Percentiles rank a stretch among this genome's conserved stretches.
phyloP scores from a whole-genome alignment of 1,284 basidiomycete genomes.

The Porogramme epimiltina region DNA sequence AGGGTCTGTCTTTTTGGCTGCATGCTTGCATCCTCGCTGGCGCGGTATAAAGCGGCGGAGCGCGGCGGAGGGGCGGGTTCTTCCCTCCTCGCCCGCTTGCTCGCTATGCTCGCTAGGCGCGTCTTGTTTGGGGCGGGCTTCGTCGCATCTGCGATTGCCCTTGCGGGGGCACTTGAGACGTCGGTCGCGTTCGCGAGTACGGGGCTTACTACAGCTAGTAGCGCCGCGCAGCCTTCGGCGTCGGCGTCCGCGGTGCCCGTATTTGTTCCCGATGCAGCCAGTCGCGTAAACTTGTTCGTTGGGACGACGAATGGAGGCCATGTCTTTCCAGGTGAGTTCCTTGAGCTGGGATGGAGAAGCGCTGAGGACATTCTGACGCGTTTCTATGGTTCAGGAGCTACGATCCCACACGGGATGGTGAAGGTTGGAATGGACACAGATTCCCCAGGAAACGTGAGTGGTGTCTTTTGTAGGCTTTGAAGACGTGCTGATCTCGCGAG shows the following conservation, averaged over 20 bases:
- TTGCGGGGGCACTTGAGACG: background rate
- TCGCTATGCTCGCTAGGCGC: background rate
- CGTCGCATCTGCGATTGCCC: background rate
- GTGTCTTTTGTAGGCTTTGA: background rate
- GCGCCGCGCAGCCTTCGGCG: background rate
- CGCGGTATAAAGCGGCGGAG: too few species aligned
- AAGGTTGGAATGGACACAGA: slow-evolving; percentile 69
- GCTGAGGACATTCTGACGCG: too few species aligned
- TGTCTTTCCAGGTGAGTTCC: slow-evolving; percentile 55
- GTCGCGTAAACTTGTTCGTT: slow-evolving; percentile 55
- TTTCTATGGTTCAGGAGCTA: too few species aligned
- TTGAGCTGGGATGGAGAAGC: too few species aligned
- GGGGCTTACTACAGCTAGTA: background rate
- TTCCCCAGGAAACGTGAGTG: slow-evolving; percentile 56
- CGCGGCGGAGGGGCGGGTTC: too few species aligned
- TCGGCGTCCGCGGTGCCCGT: background rate
- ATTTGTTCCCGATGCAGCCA: slow-evolving; percentile 28
- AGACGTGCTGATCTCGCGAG: background rate
- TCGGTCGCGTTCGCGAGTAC: slow-evolving; percentile 4
- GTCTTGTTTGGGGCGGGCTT: slow-evolving; percentile 2
- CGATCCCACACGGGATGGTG: slow-evolving; percentile 65
- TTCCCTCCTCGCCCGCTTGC: too few species aligned
- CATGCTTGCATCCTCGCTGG: too few species aligned
- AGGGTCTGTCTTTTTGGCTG: too few species aligned
- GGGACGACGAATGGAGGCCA: slow-evolving; percentile 62